Percentiles rank a stretch among this genome's conserved stretches.
Conservation (phyloP, 768 basidiomycete species). For the Russula foetens region DNA sequence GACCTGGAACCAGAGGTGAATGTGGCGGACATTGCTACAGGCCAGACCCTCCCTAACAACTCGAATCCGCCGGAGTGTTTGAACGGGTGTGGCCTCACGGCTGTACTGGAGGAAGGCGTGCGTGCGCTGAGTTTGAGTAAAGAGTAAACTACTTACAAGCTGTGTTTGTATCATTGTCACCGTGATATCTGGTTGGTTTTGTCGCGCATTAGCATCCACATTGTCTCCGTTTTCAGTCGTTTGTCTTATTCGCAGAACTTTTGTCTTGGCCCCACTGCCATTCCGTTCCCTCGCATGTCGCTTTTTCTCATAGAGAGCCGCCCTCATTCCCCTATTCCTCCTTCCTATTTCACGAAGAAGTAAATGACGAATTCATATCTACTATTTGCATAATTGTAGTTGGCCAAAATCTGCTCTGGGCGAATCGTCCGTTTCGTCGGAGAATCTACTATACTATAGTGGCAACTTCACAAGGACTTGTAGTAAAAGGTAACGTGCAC, state of each 20-base stretch:
- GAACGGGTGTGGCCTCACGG: neutral
- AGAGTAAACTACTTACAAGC: constrained; percentile 25
- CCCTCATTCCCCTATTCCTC: neutral
- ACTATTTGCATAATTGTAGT: constrained; percentile 10
- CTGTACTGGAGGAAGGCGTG: constrained; percentile 57
- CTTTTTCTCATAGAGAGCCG: neutral
- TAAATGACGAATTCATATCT: constrained; percentile 5
- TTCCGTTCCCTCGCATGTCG: neutral
- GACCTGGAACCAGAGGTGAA: constrained; percentile 46
- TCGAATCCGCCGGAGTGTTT: constrained; percentile 1
- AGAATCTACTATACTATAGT: no score
- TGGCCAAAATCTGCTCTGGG: neutral
- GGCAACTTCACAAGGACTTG: no score
- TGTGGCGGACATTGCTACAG: neutral
- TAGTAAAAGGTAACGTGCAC: no score
- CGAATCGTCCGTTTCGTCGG: neutral
- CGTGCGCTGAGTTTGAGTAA: constrained; percentile 51
- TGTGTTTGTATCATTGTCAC: neutral
- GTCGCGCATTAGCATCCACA: constrained; percentile 5
- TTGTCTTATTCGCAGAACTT: neutral
- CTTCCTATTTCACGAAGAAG: neutral
- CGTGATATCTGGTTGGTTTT: constrained; percentile 3
- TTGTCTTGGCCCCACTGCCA: neutral
- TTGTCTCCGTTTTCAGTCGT: neutral
- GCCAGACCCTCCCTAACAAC: neutral